Evolutionary conservation across 768 basidiomycete species (phyloP), one percentile per base, ranked within the genome.

Genomic region (Astraeus odoratus): DNA sequence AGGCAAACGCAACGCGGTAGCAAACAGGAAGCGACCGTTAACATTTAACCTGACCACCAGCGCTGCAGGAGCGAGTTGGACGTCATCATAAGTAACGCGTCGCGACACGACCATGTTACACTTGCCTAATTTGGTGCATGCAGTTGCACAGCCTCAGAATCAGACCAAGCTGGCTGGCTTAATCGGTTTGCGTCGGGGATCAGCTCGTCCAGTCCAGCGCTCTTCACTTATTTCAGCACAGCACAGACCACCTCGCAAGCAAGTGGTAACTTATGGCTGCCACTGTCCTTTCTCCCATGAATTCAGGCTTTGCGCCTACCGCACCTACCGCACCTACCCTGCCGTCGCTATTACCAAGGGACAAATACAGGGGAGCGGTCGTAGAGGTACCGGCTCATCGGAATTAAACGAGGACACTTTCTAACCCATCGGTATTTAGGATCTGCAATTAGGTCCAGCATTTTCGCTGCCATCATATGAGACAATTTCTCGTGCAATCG

Each of bases 311-410:
- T 9, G 25, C 39, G 36, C 36, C n/a, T n/a, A n/a, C n/a, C n/a
- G n/a, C n/a, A n/a, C n/a, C n/a, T n/a, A n/a, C n/a, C n/a, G n/a
- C n/a, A n/a, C n/a, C 36, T 6, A 36, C 16, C 10, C n/a, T 44
- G 10, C 42, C 38, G 8, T 42, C 56, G 22, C 48, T 52, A 48
- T 23, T 39, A 31, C 49, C 50, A 40, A 49, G 22, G 24, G 72
- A 76, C 62, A 87, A 82, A 65, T 94, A 89, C 58, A 76, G 90
- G 18, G 91, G 92, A 2, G 90, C 92, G 3, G 89, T 92, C 22
- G 89, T 95, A 8, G 92, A 95, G 78, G 91, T 86, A 19, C 20
- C 45, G n/a, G 30, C 26, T 36, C 13, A n/a, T 4, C 44, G 15
- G 25, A 47, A 12, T 30, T 16, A 12, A 2, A 8, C 10, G 34